Evolutionary conservation across 2,329 filamentous ascomycete species (phyloP).

Genomic region (Cercospora sp.): DNA sequence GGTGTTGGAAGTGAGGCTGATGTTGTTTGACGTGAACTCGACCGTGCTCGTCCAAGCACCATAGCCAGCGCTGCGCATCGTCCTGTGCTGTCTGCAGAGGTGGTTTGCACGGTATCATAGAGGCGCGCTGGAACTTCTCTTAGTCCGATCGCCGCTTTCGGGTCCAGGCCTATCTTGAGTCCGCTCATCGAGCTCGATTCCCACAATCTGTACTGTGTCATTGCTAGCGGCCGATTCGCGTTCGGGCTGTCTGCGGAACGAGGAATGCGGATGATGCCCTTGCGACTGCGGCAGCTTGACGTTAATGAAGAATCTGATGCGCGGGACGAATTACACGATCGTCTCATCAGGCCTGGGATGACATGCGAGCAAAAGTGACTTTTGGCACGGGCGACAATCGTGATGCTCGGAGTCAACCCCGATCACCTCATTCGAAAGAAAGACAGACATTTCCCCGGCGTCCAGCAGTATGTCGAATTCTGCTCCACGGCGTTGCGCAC

Average conservation of each 20-base stretch:
- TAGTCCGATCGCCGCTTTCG: neutral
- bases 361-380: neutral
- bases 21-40: neutral
- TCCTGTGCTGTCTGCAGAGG: neutral
- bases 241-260: neutral
- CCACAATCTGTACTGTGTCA: neutral
- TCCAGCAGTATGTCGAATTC: neutral
- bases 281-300: neutral
- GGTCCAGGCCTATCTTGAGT: neutral
- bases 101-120: neutral
- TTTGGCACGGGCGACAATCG: neutral
- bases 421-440: neutral
- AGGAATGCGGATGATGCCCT: neutral
- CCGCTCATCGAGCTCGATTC: constrained; percentile 1
- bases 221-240: neutral
- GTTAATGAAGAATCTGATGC: neutral
- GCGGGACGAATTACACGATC: neutral
- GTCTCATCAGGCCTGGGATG: neutral
- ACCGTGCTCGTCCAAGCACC: neutral
- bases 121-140: neutral
- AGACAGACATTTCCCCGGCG: neutral
- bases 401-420: neutral
- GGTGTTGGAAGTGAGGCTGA: neutral
- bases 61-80: neutral
- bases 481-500: neutral